phyloP scores from a whole-genome alignment of 2,329 filamentous ascomycete species.

The Sclerotinia sclerotiorum region DNA sequence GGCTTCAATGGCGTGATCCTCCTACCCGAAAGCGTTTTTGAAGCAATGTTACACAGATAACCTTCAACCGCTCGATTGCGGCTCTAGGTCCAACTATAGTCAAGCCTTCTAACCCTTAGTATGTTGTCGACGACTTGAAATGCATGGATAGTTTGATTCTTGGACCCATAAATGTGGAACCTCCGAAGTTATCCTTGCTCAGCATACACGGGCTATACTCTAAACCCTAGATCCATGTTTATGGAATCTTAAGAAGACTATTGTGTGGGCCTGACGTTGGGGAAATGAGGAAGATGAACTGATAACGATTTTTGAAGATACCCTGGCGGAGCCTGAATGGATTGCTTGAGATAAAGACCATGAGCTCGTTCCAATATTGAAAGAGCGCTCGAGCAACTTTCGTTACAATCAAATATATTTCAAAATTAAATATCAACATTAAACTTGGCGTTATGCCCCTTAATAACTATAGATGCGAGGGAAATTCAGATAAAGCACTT shows the following conservation, averaged over 20 bases:
- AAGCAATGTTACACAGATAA: slow-evolving; percentile 13
- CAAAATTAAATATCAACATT: background rate
- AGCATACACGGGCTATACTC: background rate
- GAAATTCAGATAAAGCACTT: background rate
- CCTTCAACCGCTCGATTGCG: slow-evolving; percentile 9
- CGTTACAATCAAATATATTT: slow-evolving; percentile 3
- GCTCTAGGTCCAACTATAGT: background rate
- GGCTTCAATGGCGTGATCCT: background rate
- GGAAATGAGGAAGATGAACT: slow-evolving; percentile 15
- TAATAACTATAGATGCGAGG: background rate
- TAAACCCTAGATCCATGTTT: slow-evolving; percentile 14
- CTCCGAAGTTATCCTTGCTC: background rate
- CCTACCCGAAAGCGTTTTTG: background rate
- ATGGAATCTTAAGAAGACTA: slow-evolving; percentile 5
- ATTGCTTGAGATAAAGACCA: background rate
- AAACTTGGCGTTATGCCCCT: background rate
- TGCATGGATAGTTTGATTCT: slow-evolving; percentile 9
- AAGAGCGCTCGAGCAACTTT: background rate
- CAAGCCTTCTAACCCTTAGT: background rate
- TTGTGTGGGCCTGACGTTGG: slow-evolving; percentile 5
- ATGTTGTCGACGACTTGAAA: background rate
- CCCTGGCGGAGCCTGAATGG: background rate
- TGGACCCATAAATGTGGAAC: slow-evolving; percentile 15
- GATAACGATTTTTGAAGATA: slow-evolving; percentile 17
- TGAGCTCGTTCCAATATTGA: slow-evolving; percentile 1